phyloP scores from a whole-genome alignment of 371 early-diverging fungal genomes.

The Lichtheimia ornata region DNA sequence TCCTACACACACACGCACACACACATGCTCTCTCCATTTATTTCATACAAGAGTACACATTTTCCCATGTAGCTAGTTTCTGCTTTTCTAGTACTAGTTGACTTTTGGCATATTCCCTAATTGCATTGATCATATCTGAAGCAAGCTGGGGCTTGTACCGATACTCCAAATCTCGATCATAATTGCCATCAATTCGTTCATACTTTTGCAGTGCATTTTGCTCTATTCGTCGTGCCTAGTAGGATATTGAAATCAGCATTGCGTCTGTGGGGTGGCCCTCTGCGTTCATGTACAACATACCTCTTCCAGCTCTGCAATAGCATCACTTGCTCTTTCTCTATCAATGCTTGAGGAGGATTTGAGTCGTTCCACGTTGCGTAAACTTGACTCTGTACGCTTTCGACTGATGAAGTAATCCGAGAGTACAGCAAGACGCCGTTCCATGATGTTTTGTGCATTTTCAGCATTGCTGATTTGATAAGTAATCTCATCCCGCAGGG shows the following conservation, averaged over 20 bases:
- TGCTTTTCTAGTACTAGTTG: conserved; percentile 41
- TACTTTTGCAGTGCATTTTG: conserved; percentile 23
- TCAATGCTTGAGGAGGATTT: conserved; percentile 44
- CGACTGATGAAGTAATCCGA: conserved; percentile 34
- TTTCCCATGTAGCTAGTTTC: conserved; percentile 33
- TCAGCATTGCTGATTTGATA: conserved; percentile 37
- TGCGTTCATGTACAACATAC: conserved; percentile 12
- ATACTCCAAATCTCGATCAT: conserved; percentile 33
- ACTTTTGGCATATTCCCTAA: conserved; percentile 38
- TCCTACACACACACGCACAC: too few species aligned
- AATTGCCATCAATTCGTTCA: conserved; percentile 33
- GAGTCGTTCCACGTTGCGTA: conserved; percentile 36
- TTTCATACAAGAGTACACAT: conserved; percentile 10
- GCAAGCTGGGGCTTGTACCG: conserved; percentile 26
- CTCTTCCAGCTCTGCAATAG: conserved; percentile 38
- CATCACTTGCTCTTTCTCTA: conserved; percentile 36
- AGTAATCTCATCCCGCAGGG: conserved; percentile 28
- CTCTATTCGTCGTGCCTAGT: conserved; percentile 33
- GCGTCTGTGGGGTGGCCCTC: too few species aligned
- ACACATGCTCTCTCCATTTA: not conserved
- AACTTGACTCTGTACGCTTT: conserved; percentile 36
- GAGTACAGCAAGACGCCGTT: conserved; percentile 25
- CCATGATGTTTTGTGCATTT: conserved; percentile 35
- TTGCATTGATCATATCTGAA: conserved; percentile 26
- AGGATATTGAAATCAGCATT: too few species aligned